Evolutionary conservation across 306 rosid genomes (phyloP).

Genomic region (Gastrolobium villosum): DNA sequence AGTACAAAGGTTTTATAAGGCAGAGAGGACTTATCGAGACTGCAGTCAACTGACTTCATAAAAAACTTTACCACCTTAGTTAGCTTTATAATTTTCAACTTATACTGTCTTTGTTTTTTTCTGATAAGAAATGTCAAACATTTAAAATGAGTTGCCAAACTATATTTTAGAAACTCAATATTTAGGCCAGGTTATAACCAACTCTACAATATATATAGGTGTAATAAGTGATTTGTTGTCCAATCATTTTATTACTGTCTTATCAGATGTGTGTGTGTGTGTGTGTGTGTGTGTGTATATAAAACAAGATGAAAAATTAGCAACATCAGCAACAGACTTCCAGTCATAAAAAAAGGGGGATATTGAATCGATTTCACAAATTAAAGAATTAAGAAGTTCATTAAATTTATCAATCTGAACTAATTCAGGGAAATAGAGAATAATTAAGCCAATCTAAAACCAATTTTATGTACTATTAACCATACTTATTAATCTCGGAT

Average conservation of each 20-base stretch:
- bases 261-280: not conserved
- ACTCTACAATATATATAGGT: conserved; percentile 1
- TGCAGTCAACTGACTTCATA: conserved; percentile 26
- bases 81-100: conserved; percentile 15
- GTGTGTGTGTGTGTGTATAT: too few species aligned
- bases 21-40: not conserved
- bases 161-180: not conserved
- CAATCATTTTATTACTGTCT: not conserved
- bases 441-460: not conserved
- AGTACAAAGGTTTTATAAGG: not conserved
- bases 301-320: conserved; percentile 15
- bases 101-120: not conserved
- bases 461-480: not conserved
- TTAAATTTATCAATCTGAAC: not conserved
- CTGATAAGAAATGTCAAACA: conserved; percentile 21
- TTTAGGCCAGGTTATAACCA: not conserved
- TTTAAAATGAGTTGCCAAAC: not conserved
- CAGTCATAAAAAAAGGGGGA: not conserved
- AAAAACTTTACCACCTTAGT: not conserved
- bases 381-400: conserved; percentile 6
- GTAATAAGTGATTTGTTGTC: not conserved
- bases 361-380: conserved; percentile 2
- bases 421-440: not conserved
- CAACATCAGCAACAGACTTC: conserved; percentile 15
- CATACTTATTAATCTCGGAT: too few species aligned